A percentile compares a stretch with the other conserved stretches of the same genome.
phyloP scores from a whole-genome alignment of 2,329 filamentous ascomycete species.

The Cucurbitaria berberidis region DNA sequence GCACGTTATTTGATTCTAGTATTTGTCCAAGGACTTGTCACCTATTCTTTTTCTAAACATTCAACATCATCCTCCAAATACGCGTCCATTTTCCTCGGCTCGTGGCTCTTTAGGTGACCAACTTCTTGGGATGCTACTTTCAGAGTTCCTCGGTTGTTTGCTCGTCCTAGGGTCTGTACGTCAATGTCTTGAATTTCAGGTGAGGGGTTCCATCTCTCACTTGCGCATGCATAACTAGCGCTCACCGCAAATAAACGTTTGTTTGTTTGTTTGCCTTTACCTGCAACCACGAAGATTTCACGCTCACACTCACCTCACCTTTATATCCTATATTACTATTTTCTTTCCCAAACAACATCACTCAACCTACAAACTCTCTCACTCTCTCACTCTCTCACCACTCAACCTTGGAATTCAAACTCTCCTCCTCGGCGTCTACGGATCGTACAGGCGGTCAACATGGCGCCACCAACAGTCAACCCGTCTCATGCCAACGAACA shows the following conservation, averaged over 20 bases:
- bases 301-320: background rate
- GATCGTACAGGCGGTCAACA: background rate
- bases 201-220: background rate
- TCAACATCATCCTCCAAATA: background rate
- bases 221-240: background rate
- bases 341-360: background rate
- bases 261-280: too few species aligned
- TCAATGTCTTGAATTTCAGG: too few species aligned
- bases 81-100: too few species aligned
- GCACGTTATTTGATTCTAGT: too few species aligned
- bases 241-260: background rate
- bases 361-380: background rate
- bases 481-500: background rate
- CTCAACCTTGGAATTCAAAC: too few species aligned
- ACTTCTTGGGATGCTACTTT: too few species aligned
- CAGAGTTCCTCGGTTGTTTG: too few species aligned
- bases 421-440: too few species aligned
- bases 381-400: too few species aligned
- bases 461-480: background rate
- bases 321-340: background rate
- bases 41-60: too few species aligned
- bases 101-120: too few species aligned
- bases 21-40: background rate
- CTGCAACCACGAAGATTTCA: background rate
- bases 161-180: too few species aligned